A percentile compares a stretch with the other conserved stretches of the same genome.
phyloP scores from a whole-genome alignment of 257 asterid genomes.

The Ajuga chamaepitys region DNA sequence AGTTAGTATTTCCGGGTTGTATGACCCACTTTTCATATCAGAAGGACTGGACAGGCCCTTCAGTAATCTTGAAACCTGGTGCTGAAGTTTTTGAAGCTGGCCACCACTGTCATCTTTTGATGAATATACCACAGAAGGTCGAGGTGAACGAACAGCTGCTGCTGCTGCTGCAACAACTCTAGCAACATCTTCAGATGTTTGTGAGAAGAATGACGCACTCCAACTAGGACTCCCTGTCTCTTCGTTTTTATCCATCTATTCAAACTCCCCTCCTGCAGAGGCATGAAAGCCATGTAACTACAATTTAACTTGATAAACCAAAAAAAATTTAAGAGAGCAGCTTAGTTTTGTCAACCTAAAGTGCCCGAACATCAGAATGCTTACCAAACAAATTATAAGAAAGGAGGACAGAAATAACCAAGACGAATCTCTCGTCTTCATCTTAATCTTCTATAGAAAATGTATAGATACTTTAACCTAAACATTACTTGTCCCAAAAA shows the following conservation, averaged over 20 bases:
- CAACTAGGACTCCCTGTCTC: slow-evolving; percentile 81
- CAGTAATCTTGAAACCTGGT: slow-evolving; percentile 73
- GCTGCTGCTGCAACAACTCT: slow-evolving; percentile 97
- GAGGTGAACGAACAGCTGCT: slow-evolving; percentile 73
- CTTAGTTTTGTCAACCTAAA: neutral
- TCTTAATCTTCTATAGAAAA: slow-evolving; percentile 2
- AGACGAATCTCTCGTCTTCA: neutral
- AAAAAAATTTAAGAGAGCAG: neutral
- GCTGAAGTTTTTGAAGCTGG: slow-evolving; percentile 69
- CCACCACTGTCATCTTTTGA: slow-evolving; percentile 81
- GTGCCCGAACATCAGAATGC: neutral
- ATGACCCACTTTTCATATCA: slow-evolving; percentile 58
- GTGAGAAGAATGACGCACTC: slow-evolving; percentile 78
- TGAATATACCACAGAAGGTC: slow-evolving; percentile 89
- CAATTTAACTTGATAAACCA: neutral
- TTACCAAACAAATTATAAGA: neutral
- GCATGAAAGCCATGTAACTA: neutral
- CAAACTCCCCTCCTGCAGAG: slow-evolving; percentile 24
- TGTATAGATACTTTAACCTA: neutral
- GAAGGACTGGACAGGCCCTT: slow-evolving; percentile 88
- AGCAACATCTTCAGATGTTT: slow-evolving; percentile 93
- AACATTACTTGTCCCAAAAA: neutral
- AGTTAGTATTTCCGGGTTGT: slow-evolving; percentile 93
- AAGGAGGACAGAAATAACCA: neutral
- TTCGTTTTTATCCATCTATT: slow-evolving; percentile 68